phyloP scores from a whole-genome alignment of 768 basidiomycete genomes.

The Hypsizygus marmoreus region DNA sequence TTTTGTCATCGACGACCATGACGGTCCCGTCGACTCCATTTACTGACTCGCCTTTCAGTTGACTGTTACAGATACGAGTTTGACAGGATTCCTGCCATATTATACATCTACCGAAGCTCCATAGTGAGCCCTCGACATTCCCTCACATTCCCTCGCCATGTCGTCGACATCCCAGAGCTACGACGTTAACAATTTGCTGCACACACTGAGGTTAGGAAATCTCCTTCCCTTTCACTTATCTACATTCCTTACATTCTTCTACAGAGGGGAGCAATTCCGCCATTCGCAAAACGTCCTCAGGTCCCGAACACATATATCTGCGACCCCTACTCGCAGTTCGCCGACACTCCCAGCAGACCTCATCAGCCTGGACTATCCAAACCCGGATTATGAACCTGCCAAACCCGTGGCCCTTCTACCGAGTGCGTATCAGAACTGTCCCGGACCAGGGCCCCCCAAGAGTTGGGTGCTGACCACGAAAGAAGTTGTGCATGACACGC shows the following conservation, averaged over 20 bases:
- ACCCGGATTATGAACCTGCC: not conserved
- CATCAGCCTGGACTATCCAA: not conserved
- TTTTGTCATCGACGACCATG: not conserved
- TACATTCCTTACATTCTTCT: not conserved
- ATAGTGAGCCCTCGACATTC: not conserved
- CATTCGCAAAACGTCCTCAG: conserved; percentile 56
- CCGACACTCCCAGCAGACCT: conserved; percentile 14
- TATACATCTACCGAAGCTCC: no score
- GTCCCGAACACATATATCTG: conserved; percentile 33
- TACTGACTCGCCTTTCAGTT: no score
- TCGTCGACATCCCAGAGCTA: conserved; percentile 21
- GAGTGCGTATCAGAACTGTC: conserved; percentile 24
- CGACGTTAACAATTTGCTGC: conserved; percentile 53
- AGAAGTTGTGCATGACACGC: conserved; percentile 26
- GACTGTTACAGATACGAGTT: no score
- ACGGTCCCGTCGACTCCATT: no score
- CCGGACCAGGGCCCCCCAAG: conserved; percentile 56
- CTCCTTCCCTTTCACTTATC: not conserved
- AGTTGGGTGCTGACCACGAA: conserved; percentile 51
- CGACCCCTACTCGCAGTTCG: conserved; percentile 17
- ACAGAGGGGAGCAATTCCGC: conserved; percentile 75
- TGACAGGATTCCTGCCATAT: no score
- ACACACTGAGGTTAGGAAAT: conserved; percentile 49
- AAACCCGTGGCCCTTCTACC: conserved; percentile 1
- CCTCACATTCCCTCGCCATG: conserved; percentile 8